Evolutionary conservation across 371 early-diverging fungal species (phyloP), one percentile per base, ranked within the genome.

Genomic region (Lichtheimia ornata): DNA sequence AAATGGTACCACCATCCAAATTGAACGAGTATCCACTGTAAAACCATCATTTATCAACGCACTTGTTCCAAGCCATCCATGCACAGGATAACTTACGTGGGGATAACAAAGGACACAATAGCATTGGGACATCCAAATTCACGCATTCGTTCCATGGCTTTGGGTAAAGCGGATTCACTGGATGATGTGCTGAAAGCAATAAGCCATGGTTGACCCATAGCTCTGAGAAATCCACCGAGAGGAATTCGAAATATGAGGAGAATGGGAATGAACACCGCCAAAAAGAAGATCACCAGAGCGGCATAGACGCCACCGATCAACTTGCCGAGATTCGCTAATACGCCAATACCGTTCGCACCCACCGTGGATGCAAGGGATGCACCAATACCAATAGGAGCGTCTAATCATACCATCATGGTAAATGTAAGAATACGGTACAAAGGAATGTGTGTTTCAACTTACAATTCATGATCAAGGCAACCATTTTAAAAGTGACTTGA

Each of bases 101-200:
- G 90, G 59, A 92, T 84, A 28, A 90, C 91, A 66, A 90, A 93
- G 12, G 85, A 86, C 12, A 86, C 88, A 50, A 91, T 81, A 42
- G 87, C 70, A 41, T 83, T 82, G 7, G 90, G 81, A 62, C 88
- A 86, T n/a, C 93, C 93, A 67, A 90, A 89, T 2, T 62, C 81
- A 45, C 87, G 81, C 80, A 93, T 85, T 58, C 77, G 77, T 67
- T 90, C 87, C 79, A 93, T 84, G 15, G 91, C 93, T 50, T 81
- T 77, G 17, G 90, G 90, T 13, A 93, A 73, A 5, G 91, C 91
- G 17, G 92, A 88, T 69, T 93, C 93, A 54, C 90, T 90, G 12
- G 91, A 90, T 17, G 93, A 91, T 17, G 92, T 90, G 62, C 90
- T 85, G 66, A 91, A 93, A n/a, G 92, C 92, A 67, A 93, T 84